Percentiles rank a stretch among this genome's conserved stretches.
phyloP scores from a whole-genome alignment of 148 eudicot species.

The Silene uniflora region DNA sequence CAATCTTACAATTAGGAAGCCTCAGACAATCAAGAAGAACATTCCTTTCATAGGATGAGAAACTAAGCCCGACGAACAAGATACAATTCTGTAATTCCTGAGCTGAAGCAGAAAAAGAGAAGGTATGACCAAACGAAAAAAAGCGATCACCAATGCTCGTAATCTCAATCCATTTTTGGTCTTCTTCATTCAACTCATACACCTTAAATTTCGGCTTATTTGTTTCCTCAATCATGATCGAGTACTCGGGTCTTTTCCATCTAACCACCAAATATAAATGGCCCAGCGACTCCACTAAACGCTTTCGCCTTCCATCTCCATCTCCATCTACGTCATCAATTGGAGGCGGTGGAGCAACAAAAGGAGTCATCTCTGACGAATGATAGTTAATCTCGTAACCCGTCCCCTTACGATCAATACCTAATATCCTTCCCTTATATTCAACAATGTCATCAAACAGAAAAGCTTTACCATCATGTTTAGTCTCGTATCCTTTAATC shows the following conservation, averaged over 20 bases:
- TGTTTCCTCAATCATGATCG: no score
- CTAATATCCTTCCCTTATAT: neutral
- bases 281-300: constrained; percentile 17
- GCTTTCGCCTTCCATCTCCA: constrained; percentile 19
- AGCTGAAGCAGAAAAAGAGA: constrained; percentile 14
- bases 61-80: constrained; percentile 1
- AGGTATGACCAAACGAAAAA: constrained; percentile 18
- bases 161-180: constrained; percentile 4
- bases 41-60: neutral
- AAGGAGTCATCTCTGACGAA: neutral
- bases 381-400: neutral
- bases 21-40: neutral
- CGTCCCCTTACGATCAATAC: constrained; percentile 19
- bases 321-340: neutral
- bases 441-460: constrained; percentile 17
- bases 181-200: no score
- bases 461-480: constrained; percentile 17
- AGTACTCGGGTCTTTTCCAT: neutral
- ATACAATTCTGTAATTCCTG: constrained; percentile 16
- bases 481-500: neutral
- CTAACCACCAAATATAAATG: constrained; percentile 12
- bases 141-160: constrained; percentile 8
- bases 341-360: neutral
- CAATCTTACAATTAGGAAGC: neutral
- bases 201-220: no score